Conservation (phyloP, 768 basidiomycete genomes). For the Collybiopsis confluens region DNA sequence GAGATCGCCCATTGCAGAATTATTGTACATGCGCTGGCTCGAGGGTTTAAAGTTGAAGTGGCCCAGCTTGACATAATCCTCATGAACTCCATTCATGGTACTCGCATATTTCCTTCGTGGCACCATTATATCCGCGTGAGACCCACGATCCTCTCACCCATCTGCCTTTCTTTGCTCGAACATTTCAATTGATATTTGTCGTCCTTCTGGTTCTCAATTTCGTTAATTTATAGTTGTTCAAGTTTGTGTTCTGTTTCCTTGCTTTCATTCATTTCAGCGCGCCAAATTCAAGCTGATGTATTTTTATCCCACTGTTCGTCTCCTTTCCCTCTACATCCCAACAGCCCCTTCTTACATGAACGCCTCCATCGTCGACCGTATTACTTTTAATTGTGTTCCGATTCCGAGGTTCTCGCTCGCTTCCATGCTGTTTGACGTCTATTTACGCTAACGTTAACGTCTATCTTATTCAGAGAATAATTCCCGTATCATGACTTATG, state of each 20-base stretch:
- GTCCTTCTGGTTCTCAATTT: neutral
- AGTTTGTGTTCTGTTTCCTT: neutral
- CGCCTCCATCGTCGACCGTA: neutral
- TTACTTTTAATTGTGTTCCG: neutral
- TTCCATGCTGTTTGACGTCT: neutral
- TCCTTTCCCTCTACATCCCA: neutral
- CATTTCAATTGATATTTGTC: neutral
- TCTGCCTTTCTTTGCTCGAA: neutral
- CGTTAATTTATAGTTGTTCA: neutral
- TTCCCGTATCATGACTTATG: slow-evolving; percentile 4
- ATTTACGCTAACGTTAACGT: slow-evolving; percentile 1
- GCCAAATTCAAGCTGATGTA: neutral
- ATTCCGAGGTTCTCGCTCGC: neutral
- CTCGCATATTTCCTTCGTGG: slow-evolving; percentile 2
- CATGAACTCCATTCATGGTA: neutral
- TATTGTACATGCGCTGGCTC: slow-evolving; percentile 96
- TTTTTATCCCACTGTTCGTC: neutral
- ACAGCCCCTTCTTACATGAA: neutral
- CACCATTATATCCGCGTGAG: slow-evolving; percentile 5
- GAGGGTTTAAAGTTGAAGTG: slow-evolving; percentile 89
- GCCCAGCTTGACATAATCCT: slow-evolving; percentile 57
- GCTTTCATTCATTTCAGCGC: neutral
- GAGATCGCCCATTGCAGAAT: slow-evolving; percentile 89
- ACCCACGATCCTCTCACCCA: slow-evolving; percentile 10
- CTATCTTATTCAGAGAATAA: slow-evolving; percentile 7